These are phyloP conservation scores for Simplicillium sp. DNA, from an alignment of 2,329 filamentous ascomycete genomes.

Conservation along the genomic window DNA sequence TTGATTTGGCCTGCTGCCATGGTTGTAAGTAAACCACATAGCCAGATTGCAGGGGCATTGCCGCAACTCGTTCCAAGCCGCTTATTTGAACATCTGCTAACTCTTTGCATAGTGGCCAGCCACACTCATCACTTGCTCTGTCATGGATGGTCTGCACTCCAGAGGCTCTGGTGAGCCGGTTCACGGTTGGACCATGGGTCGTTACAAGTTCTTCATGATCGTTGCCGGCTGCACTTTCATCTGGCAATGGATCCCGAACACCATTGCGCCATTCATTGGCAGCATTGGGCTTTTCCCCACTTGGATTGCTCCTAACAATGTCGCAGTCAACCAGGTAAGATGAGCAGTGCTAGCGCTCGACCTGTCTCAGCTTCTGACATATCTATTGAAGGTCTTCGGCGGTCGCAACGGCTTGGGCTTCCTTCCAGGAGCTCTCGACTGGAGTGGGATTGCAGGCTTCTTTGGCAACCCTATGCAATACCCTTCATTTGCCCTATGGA, in stretches of 20 bases:
- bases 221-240: conserved; percentile 39
- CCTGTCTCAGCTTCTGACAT: not conserved
- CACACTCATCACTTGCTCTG: conserved; percentile 48
- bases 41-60: too few relatives aligned
- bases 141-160: conserved; percentile 58
- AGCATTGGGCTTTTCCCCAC: conserved; percentile 43
- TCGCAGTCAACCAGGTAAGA: conserved; percentile 35
- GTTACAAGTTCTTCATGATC: conserved; percentile 48
- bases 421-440: conserved; percentile 41
- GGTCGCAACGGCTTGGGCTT: conserved; percentile 42
- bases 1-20: conserved; percentile 52
- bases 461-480: conserved; percentile 27
- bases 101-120: conserved; percentile 36
- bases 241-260: conserved; percentile 50
- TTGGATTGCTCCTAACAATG: conserved; percentile 42
- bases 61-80: too few relatives aligned
- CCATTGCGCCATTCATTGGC: conserved; percentile 47
- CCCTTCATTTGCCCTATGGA: conserved; percentile 37
- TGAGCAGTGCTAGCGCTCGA: too few relatives aligned
- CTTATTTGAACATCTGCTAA: not conserved
- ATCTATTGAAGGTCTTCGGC: conserved; percentile 29
- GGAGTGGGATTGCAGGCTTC: conserved; percentile 27
- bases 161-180: conserved; percentile 40
- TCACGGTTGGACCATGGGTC: conserved; percentile 47
- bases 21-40: conserved; percentile 29